Evolutionary conservation across 164 flowering plant species (phyloP).

Genomic region (Sextonia rubra): DNA sequence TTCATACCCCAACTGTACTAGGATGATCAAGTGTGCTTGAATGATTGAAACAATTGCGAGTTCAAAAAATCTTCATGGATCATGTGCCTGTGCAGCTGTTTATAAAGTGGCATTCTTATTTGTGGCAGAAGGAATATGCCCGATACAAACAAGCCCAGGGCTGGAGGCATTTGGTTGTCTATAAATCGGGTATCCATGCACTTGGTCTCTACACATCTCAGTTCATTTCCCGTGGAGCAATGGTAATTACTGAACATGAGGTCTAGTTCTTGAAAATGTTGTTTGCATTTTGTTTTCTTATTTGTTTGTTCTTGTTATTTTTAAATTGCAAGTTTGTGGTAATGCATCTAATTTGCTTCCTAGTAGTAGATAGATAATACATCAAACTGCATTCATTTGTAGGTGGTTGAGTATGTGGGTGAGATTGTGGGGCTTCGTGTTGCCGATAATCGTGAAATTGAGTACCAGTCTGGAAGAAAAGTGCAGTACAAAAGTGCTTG

Average conservation of each 20-base stretch:
- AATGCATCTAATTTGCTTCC: neutral
- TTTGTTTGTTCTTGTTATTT: too few species aligned
- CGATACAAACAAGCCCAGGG: slow-evolving; percentile 63
- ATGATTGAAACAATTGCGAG: neutral
- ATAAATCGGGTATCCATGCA: slow-evolving; percentile 77
- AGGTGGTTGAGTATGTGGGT: slow-evolving; percentile 83
- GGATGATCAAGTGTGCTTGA: neutral
- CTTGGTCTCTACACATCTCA: slow-evolving; percentile 78
- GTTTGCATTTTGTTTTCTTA: neutral
- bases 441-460: slow-evolving; percentile 67
- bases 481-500: slow-evolving; percentile 67
- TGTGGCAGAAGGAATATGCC: slow-evolving; percentile 62
- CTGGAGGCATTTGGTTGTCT: slow-evolving; percentile 67
- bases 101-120: slow-evolving; percentile 1
- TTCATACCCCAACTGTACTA: neutral
- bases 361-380: neutral
- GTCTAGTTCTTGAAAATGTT: neutral
- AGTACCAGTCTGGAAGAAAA: slow-evolving; percentile 55
- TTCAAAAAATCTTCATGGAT: neutral
- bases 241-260: slow-evolving; percentile 32
- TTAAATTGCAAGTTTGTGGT: neutral
- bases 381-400: slow-evolving; percentile 6
- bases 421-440: slow-evolving; percentile 71
- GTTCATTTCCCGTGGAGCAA: slow-evolving; percentile 60
- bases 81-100: neutral